Evolutionary conservation across 768 basidiomycete species (phyloP), one percentile per base, ranked within the genome.

Genomic region (Mycena metata): DNA sequence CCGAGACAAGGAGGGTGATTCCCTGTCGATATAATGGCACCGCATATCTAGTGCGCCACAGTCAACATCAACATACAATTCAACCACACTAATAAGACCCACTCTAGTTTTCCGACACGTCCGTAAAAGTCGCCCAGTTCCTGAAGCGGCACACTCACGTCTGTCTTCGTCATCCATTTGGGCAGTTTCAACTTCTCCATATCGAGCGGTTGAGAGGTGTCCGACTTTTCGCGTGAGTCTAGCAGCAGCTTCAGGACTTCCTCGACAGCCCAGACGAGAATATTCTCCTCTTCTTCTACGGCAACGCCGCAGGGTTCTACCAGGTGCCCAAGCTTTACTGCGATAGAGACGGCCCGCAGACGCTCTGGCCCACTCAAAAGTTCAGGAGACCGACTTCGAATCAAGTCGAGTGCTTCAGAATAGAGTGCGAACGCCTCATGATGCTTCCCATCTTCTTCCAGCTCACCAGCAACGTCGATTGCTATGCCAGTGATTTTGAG

Each of bases 401-500:
- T 51, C 6, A 62, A 54, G 55, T 66, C 36, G 35, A 72, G 49
- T 13, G 71, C 71, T 13, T 66, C 68, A 6, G 49, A 46, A 19
- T 72, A 72, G 13, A 69, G 49, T 1, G 10, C 56, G 30, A 58
- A 69, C 2, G 71, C 71, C 39, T 61, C 68, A 9, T 55, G 26
- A 1, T 30, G 74, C 45, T 72, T 65, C 23, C 79, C 73, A 1
- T 76, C 68, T 19, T 69, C 74, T 54, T 84, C 83, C 3, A 81
- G 77, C 7, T 85, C 85, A 57, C 83, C 85, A 8, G 83, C 82
- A 56, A 87, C 77, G 17, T 79, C 78, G 26, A 84, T 79, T 2
- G 84, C 85, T 21, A 87, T 84, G 1, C 86, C 86, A 2, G 85
- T 84, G 6, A 87, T 69, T 72, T 84, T 88, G 60, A 86, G 80